These are phyloP conservation scores for Collybia sordida DNA, from an alignment of 768 basidiomycete genomes.

Conservation along the genomic window DNA sequence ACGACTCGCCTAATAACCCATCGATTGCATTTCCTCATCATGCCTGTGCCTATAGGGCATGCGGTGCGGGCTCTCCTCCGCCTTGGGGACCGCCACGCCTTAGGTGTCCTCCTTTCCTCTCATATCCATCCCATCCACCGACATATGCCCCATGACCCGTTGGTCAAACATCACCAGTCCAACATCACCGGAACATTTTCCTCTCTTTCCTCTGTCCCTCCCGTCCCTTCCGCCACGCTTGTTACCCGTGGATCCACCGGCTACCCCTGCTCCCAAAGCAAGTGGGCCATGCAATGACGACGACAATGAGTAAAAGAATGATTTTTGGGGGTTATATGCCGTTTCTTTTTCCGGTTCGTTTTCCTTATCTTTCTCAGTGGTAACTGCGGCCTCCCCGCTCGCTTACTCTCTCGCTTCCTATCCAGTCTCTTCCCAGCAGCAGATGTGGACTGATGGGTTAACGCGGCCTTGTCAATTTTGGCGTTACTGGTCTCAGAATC, in stretches of 20 bases:
- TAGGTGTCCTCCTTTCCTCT: slow-evolving; percentile 41
- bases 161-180: slow-evolving; percentile 76
- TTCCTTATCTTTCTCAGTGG: slow-evolving; percentile 29
- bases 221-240: slow-evolving; percentile 42
- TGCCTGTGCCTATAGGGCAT: not conserved
- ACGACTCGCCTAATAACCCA: too few relatives aligned
- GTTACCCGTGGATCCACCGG: slow-evolving; percentile 31
- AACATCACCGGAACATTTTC: slow-evolving; percentile 87
- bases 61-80: slow-evolving; percentile 14
- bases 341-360: slow-evolving; percentile 32
- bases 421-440: slow-evolving; percentile 9
- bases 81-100: slow-evolving; percentile 32
- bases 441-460: slow-evolving; percentile 22
- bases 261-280: slow-evolving; percentile 20
- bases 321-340: slow-evolving; percentile 76
- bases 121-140: slow-evolving; percentile 75
- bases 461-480: too few relatives aligned
- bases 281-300: slow-evolving; percentile 29
- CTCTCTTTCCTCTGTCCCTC: slow-evolving; percentile 70
- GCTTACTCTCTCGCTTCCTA: slow-evolving; percentile 26
- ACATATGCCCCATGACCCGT: slow-evolving; percentile 80
- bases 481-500: too few relatives aligned
- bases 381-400: slow-evolving; percentile 28
- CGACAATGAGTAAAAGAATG: slow-evolving; percentile 78
- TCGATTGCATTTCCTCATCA: not conserved